Base-by-base conservation (phyloP, 2,329 filamentous ascomycete species). In the Talaromyces islandicus region DNA sequence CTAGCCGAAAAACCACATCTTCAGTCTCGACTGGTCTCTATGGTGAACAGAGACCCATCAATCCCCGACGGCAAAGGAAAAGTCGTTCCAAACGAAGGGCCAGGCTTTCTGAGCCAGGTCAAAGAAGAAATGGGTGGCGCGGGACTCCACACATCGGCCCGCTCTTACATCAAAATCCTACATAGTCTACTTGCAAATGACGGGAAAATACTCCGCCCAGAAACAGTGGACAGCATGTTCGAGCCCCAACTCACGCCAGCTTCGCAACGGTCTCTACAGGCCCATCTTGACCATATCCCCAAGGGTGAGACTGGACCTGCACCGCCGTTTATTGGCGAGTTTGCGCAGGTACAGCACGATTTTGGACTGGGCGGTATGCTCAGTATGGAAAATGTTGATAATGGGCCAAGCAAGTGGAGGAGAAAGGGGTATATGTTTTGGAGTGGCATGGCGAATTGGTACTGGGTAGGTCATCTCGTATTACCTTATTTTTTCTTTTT, bases 381-480 rank as follows among this genome's bases (percentile, higher is more conserved):
- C 17, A 60, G 54, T 21, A 32, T 57, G 32, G 58, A 54, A 27
- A 19, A 60, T 29, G 48, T 60, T 10, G 58, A 60, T 57, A 43
- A 27, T 17, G 54, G 5, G 14, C 7, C 12, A 4, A 56, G 32
- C 25, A 60, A 53, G 54, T 60, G 58, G 58, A 57, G 58, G n/a
- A 56, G 58, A 29, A 60, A 57, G 27, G 58, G 58, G 21, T 60
- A 35, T 51, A 29, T 60, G 29, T 60, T 56, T 21, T 60, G 58
- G 58, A 57, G 58, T 38, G 58, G 58, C 9, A 35, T 60, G 54
- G 24, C 58, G 12, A 60, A 60, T 35, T 53, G 56, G 12, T 60
- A 46, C 21, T 60, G 58, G 58, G 58, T 60, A 48, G 17, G 58
- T 35, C 5, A n/a, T 14, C n/a, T n/a, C 14, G 19, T 7, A 14